These are phyloP conservation scores for Solanum piurae DNA, from an alignment of 257 asterid genomes.

Conservation along the genomic window DNA sequence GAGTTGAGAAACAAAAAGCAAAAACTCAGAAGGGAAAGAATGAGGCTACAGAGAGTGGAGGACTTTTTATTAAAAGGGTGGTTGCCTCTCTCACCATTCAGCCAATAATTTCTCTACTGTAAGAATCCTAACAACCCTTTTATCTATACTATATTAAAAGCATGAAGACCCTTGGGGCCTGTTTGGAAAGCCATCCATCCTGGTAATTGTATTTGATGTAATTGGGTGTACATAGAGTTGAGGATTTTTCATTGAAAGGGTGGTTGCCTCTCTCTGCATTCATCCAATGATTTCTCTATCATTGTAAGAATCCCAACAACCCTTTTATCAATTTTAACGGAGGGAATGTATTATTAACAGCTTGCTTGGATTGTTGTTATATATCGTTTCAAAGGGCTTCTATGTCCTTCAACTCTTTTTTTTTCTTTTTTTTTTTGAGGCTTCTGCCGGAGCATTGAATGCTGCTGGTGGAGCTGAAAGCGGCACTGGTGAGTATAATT, in stretches of 20 bases:
- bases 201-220: too few species aligned
- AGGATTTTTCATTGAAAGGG: conserved; percentile 21
- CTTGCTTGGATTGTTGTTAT: not conserved
- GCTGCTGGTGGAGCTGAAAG: not conserved
- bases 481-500: not conserved
- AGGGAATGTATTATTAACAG: not conserved
- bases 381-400: not conserved
- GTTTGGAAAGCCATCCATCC: too few species aligned
- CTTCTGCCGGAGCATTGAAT: too few species aligned
- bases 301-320: not conserved
- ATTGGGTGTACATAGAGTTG: not conserved
- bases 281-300: conserved; percentile 10
- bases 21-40: not conserved
- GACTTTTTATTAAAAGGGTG: not conserved
- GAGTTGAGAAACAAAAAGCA: not conserved
- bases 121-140: not conserved
- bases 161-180: not conserved
- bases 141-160: not conserved
- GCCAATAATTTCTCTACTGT: not conserved
- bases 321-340: not conserved
- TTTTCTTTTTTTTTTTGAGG: too few species aligned
- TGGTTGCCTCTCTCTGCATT: conserved; percentile 38
- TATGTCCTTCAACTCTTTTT: not conserved
- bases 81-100: not conserved
- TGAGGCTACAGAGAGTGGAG: not conserved